Conservation (phyloP, 1,284 basidiomycete species). For the Xerocomus nothofagi region DNA sequence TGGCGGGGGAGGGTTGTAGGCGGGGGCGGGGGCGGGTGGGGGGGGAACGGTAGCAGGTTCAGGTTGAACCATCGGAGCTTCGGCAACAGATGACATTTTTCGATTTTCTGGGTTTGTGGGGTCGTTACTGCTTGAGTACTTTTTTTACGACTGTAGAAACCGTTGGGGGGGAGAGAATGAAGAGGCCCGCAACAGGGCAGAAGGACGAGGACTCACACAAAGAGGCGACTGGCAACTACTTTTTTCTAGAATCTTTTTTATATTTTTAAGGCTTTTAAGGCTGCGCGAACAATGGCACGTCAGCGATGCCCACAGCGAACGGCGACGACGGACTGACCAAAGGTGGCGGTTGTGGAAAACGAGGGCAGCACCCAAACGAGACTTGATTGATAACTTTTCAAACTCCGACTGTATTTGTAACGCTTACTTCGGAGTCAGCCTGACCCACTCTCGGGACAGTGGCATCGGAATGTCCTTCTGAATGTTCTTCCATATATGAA, state of each 20-base stretch:
- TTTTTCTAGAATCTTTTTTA: conserved; percentile 57
- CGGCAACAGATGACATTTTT: conserved; percentile 61
- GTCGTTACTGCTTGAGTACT: conserved; percentile 86
- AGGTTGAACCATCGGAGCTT: conserved; percentile 41
- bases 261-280: conserved; percentile 46
- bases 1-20: conserved; percentile 55
- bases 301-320: conserved; percentile 13
- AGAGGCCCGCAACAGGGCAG: conserved; percentile 20
- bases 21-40: conserved; percentile 43
- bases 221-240: conserved; percentile 74
- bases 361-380: conserved; percentile 24
- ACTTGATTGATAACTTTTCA: conserved; percentile 35
- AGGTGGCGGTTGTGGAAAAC: conserved; percentile 39
- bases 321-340: conserved; percentile 25
- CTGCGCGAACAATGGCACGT: conserved; percentile 34
- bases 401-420: conserved; percentile 32
- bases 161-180: conserved; percentile 13
- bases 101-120: conserved; percentile 49
- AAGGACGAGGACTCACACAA: conserved; percentile 49
- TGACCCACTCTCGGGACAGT: no score
- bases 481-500: neutral
- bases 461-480: no score
- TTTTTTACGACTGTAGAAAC: conserved; percentile 61
- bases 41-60: conserved; percentile 45
- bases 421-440: no score